Evolutionary conservation across 441 rosid species (phyloP), one percentile per base, ranked within the genome.

Genomic region (Flueggea neowawraea): DNA sequence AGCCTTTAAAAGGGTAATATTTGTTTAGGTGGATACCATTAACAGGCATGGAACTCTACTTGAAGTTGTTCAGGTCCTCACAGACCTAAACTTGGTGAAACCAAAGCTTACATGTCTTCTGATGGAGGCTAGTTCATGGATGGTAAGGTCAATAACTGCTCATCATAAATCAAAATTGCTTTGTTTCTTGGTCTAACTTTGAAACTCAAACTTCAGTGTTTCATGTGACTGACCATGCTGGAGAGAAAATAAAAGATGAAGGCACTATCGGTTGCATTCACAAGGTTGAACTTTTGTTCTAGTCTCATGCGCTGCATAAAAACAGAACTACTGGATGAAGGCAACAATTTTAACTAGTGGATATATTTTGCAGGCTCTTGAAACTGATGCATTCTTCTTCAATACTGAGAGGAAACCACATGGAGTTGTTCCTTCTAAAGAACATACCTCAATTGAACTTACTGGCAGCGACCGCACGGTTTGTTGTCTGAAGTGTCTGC

Each of bases 401-500:
- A 76, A 67, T 63, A 72, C 84, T 16, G 58, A 48, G 57, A 63
- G 70, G 61, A 58, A 73, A 16, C 63, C 83, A 1, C 66, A 61
- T 16, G 76, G 68, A 44, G 68, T 63, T 32, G 52, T 49, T 62
- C 72, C 75, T 51, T 68, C 80, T 10, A 44, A 61, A 13, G 80
- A 72, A 57, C n/a, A n/a, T n/a, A n/a, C 73, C 12, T 12, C 13
- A 28, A 66, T 66, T 53, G 96, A 91, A 56, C 74, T 91, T 50
- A 86, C 98, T 0, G 98, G 98, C 66, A 82, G 86, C 0, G 95
- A 91, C 64, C 80, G 9, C 77, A 85, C 12, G 98, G 98, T 58
- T 80, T 91, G 51, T 64, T 91, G 0, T 91, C 98, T 0, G 98
- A 91, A 57, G 89, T 91, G 45, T 87, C 82, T 54, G 96, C 98